Evolutionary conservation across 1,284 basidiomycete genomes (phyloP), one percentile per base, ranked within the genome.

Genomic region (Melanopsichium pennsylvanicum): DNA sequence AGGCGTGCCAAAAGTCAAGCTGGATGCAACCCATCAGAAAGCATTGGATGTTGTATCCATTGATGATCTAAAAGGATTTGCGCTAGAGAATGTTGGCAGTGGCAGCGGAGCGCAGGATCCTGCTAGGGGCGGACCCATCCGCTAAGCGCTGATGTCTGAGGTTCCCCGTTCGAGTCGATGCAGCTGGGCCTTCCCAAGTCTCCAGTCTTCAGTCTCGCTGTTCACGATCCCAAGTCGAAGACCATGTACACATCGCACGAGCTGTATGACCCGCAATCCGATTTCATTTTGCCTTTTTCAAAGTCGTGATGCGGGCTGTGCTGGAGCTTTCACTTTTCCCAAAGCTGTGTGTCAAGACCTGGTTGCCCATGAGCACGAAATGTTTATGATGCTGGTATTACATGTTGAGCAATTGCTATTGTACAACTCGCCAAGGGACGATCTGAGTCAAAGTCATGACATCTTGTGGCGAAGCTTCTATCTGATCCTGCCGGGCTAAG

Each of bases 1-100:
- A 5, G 63, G 47, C 21, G 72, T 74, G 5, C 72, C 72, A 10
- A 72, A 56, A 35, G 56, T 74, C 26, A 72, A 63, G 50, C 48
- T 74, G 15, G 55, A 66, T 12, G 58, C 72, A 1, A 74, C 72
- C 0, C 72, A 74, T 32, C 64, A 72, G 38, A 41, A 41, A 8
- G 72, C 67, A 2, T 36, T 74, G 4, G 58, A 60, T 21, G 42
- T 47, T 16, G 63, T 74, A 5, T 47, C 58, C 15, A 25, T 74
- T 31, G 64, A 74, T 7, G 72, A 74, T 21, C 41, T 74, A 15
- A 44, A 42, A 25, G 39, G 25, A 2, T 74, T 74, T 26, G 59
- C 63, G 0, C 11, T 64, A 1, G 58, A 72, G 9, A 54, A 48
- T 2, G 44, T 19, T 4, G 29, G 41, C 5, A 31, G 26, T 19